Evolutionary conservation across 352 stramenopile genomes (phyloP).

Genomic region (Pseudoperonospora humuli): DNA sequence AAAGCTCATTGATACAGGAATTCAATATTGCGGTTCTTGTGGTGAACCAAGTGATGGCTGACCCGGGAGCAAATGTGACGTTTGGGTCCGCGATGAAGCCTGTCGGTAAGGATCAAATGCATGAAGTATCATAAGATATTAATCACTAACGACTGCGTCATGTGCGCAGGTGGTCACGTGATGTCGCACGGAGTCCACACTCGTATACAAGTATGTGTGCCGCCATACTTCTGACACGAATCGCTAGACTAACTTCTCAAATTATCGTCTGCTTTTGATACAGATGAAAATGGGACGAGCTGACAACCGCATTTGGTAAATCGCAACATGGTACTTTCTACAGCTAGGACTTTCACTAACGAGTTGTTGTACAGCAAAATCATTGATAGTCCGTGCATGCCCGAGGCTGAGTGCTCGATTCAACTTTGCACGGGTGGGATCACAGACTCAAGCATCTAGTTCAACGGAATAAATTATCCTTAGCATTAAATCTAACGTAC

Average conservation of each 20-base stretch:
- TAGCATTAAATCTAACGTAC: constrained; percentile 35
- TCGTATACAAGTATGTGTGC: constrained; percentile 81
- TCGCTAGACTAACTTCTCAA: not conserved
- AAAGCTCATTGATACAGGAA: constrained; percentile 47
- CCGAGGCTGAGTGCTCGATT: constrained; percentile 76
- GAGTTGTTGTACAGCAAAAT: constrained; percentile 47
- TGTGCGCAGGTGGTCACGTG: constrained; percentile 62
- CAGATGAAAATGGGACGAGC: constrained; percentile 89
- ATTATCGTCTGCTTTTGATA: constrained; percentile 1
- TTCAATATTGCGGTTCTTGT: constrained; percentile 91
- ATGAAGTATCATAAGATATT: not conserved
- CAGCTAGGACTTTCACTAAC: not conserved
- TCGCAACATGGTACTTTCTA: not conserved
- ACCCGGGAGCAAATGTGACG: constrained; percentile 77
- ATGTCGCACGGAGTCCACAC: constrained; percentile 98
- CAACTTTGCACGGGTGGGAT: constrained; percentile 61
- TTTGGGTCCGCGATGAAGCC: constrained; percentile 82
- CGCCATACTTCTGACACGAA: no score
- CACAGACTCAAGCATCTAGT: constrained; percentile 49
- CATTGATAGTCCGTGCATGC: constrained; percentile 82
- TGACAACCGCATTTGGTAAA: constrained; percentile 83
- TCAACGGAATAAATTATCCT: constrained; percentile 30
- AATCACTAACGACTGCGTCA: not conserved
- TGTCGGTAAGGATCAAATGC: constrained; percentile 35
- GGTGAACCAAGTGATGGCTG: constrained; percentile 89